Evolutionary conservation across 441 rosid species (phyloP).

Genomic region (Metrosideros polymorpha): DNA sequence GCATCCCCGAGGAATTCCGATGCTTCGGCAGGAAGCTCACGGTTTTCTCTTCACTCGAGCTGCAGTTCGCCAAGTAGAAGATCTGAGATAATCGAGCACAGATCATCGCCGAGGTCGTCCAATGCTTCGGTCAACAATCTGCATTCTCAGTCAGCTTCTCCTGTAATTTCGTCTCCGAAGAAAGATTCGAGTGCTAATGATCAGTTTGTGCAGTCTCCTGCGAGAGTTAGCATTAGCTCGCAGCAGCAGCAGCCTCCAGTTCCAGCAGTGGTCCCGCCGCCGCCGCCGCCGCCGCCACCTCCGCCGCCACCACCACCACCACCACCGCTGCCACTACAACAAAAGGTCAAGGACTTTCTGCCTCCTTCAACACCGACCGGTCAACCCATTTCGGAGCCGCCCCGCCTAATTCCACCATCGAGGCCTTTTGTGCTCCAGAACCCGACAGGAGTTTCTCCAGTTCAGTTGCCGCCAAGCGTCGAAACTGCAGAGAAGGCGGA

Average conservation of each 20-base stretch:
- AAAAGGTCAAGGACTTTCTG: slow-evolving; percentile 12
- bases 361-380: slow-evolving; percentile 20
- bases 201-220: slow-evolving; percentile 19
- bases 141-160: not conserved
- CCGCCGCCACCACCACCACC: slow-evolving; percentile 17
- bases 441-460: slow-evolving; percentile 28
- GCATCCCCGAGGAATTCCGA: not conserved
- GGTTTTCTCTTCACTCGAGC: not conserved
- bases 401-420: slow-evolving; percentile 61
- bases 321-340: not conserved
- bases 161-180: not conserved
- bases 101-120: slow-evolving; percentile 22
- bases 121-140: not conserved
- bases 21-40: not conserved
- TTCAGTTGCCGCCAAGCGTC: slow-evolving; percentile 31
- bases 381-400: slow-evolving; percentile 41
- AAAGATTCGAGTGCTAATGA: slow-evolving; percentile 2
- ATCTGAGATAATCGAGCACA: slow-evolving; percentile 15
- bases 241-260: slow-evolving; percentile 6
- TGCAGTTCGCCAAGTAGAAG: slow-evolving; percentile 2
- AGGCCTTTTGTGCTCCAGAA: slow-evolving; percentile 70
- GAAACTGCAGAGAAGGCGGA: slow-evolving; percentile 13
- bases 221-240: slow-evolving; percentile 16
- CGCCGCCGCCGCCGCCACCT: slow-evolving; percentile 34
- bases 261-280: slow-evolving; percentile 15